Evolutionary conservation across 441 rosid genomes (phyloP).

Genomic region (Bocquillonia castaneifolia): DNA sequence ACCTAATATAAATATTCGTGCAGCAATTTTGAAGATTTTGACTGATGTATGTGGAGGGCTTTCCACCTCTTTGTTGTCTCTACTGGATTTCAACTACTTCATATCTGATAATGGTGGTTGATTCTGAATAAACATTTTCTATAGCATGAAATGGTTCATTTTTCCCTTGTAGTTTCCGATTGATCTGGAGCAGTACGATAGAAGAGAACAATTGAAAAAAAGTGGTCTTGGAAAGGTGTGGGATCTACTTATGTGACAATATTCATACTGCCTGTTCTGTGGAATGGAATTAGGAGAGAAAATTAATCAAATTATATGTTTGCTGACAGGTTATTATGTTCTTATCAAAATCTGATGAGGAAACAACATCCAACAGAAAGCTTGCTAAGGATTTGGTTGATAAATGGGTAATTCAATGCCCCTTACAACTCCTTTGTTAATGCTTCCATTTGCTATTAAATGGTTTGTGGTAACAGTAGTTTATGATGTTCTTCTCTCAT

Average conservation of each 20-base stretch:
- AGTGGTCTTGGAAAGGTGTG: constrained; percentile 98
- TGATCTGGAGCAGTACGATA: constrained; percentile 89
- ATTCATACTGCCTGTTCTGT: neutral
- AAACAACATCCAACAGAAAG: constrained; percentile 81
- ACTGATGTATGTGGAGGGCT: constrained; percentile 51
- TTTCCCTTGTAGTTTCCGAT: constrained; percentile 64
- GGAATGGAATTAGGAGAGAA: constrained; percentile 1
- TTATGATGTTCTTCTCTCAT: neutral
- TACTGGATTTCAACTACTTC: neutral
- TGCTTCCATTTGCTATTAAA: neutral
- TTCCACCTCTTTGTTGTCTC: neutral
- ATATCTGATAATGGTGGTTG: constrained; percentile 10
- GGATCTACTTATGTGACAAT: constrained; percentile 9
- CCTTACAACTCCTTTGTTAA: constrained; percentile 4
- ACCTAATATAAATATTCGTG: constrained; percentile 90
- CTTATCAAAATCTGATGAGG: constrained; percentile 93
- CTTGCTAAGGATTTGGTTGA: constrained; percentile 97
- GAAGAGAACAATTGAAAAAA: constrained; percentile 87
- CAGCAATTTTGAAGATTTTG: constrained; percentile 71
- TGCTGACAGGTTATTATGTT: constrained; percentile 83
- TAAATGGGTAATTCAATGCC: constrained; percentile 65
- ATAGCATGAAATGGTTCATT: constrained; percentile 23
- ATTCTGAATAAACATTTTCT: constrained; percentile 9
- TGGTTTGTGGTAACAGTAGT: neutral
- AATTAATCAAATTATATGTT: constrained; percentile 16